phyloP scores from a whole-genome alignment of 371 early-diverging fungal genomes.

The Saksenaea oblongispora region DNA sequence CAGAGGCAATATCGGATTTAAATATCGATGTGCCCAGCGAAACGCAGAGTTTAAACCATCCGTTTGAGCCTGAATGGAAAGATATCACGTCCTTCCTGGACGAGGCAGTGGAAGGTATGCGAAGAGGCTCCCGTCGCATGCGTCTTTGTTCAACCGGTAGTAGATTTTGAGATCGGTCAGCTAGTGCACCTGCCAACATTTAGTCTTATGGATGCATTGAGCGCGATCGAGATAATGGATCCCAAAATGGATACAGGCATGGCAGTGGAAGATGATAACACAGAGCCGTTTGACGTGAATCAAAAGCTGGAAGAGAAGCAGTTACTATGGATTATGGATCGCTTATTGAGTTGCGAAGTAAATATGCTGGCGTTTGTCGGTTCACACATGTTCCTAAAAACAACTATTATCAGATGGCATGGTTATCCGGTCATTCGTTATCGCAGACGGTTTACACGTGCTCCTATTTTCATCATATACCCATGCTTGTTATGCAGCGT shows the following conservation, averaged over 20 bases:
- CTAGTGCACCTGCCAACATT: slow-evolving; percentile 63
- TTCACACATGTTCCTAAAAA: neutral
- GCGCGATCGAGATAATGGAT: slow-evolving; percentile 84
- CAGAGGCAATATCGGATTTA: slow-evolving; percentile 26
- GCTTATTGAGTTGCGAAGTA: slow-evolving; percentile 65
- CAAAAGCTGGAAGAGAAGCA: slow-evolving; percentile 40
- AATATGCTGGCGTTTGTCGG: neutral
- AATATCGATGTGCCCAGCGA: slow-evolving; percentile 21
- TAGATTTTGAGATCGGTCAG: slow-evolving; percentile 69
- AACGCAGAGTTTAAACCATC: neutral
- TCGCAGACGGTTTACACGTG: slow-evolving; percentile 77
- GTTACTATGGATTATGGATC: slow-evolving; percentile 69
- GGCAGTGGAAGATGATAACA: slow-evolving; percentile 37
- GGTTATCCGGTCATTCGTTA: slow-evolving; percentile 74
- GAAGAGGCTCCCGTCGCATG: neutral
- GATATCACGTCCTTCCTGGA: slow-evolving; percentile 59
- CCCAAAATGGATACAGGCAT: slow-evolving; percentile 84
- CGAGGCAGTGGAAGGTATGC: slow-evolving; percentile 54
- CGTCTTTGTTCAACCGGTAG: neutral
- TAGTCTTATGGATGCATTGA: slow-evolving; percentile 75
- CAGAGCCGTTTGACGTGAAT: slow-evolving; percentile 46
- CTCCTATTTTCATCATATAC: slow-evolving; percentile 60
- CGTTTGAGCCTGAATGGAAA: slow-evolving; percentile 41
- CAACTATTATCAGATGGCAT: slow-evolving; percentile 55
- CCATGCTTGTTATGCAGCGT: slow-evolving; percentile 34